Percentiles rank a stretch among this genome's conserved stretches.
Conservation (phyloP, 1,139 yeast species). For the Zygosaccharomyces sapae region DNA sequence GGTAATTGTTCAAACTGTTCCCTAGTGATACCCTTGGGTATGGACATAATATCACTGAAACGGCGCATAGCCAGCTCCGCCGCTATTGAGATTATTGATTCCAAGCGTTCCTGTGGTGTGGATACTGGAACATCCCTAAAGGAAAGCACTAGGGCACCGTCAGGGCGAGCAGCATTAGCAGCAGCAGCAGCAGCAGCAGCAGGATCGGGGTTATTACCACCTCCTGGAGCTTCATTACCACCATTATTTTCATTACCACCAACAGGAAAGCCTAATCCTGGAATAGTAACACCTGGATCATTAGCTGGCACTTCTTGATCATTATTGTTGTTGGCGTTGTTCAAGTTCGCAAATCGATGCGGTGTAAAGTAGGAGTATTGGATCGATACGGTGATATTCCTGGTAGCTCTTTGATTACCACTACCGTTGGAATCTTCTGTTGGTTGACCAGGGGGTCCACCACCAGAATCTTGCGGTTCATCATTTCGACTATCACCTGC, state of each 20-base stretch:
- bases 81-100: slow-evolving; percentile 59
- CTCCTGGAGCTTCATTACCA: background rate
- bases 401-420: slow-evolving; percentile 17
- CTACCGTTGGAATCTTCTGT: slow-evolving; percentile 7
- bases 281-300: background rate
- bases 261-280: background rate
- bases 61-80: slow-evolving; percentile 67
- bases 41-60: slow-evolving; percentile 43
- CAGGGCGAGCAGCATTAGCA: too few relatives aligned
- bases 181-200: slow-evolving; percentile 10
- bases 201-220: background rate
- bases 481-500: slow-evolving; percentile 3
- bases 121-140: slow-evolving; percentile 55
- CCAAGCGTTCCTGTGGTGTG: slow-evolving; percentile 35
- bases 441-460: slow-evolving; percentile 6
- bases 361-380: slow-evolving; percentile 29
- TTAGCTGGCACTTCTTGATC: slow-evolving; percentile 5
- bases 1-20: slow-evolving; percentile 52
- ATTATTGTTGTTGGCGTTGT: slow-evolving; percentile 10
- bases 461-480: slow-evolving; percentile 4
- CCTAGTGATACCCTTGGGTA: slow-evolving; percentile 49
- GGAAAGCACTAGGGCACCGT: slow-evolving; percentile 45
- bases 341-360: slow-evolving; percentile 13
- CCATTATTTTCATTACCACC: slow-evolving; percentile 6
- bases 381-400: slow-evolving; percentile 33